phyloP scores from a whole-genome alignment of 495 filamentous ascomycete genomes.

The Recurvomyces mirabilis region DNA sequence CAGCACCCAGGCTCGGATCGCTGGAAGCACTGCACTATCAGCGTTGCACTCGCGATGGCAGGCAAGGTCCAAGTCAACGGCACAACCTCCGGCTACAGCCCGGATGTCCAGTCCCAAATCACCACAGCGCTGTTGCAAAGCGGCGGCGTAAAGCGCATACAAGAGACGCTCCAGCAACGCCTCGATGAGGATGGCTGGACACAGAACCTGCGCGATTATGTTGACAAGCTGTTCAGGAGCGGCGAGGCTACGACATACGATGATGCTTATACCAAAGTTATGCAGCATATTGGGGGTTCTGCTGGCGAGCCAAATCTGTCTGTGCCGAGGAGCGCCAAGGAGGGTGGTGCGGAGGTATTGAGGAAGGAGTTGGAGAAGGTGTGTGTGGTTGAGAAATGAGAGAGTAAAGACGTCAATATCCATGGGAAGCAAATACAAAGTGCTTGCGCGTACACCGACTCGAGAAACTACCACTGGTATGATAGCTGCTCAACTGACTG shows the following conservation, averaged over 20 bases:
- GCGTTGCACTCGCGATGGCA: no score
- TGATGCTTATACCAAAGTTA: slow-evolving; percentile 8
- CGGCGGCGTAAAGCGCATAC: slow-evolving; percentile 19
- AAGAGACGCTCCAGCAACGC: slow-evolving; percentile 11
- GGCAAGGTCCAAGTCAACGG: slow-evolving; percentile 12
- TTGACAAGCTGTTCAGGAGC: slow-evolving; percentile 6
- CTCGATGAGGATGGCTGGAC: slow-evolving; percentile 19
- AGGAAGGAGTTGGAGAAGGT: slow-evolving; percentile 17
- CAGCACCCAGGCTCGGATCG: no score
- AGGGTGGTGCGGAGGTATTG: slow-evolving; percentile 14
- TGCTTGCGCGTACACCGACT: no score
- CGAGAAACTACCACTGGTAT: no score
- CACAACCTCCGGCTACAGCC: slow-evolving; percentile 10
- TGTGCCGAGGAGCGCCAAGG: slow-evolving; percentile 9
- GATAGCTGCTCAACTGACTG: no score
- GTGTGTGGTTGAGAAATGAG: slow-evolving; percentile 4
- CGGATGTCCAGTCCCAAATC: slow-evolving; percentile 10
- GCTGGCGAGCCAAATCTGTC: slow-evolving; percentile 8
- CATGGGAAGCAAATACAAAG: no score
- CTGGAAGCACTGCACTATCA: no score
- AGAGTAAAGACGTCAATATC: no score
- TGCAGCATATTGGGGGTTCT: slow-evolving; percentile 2
- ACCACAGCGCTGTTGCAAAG: slow-evolving; percentile 10
- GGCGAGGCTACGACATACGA: slow-evolving; percentile 17
- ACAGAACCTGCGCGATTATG: slow-evolving; percentile 15